A percentile compares a stretch with the other conserved stretches of the same genome.
These are phyloP conservation scores for Rhizopogon roseolus DNA, from an alignment of 768 basidiomycete species.

Conservation along the genomic window DNA sequence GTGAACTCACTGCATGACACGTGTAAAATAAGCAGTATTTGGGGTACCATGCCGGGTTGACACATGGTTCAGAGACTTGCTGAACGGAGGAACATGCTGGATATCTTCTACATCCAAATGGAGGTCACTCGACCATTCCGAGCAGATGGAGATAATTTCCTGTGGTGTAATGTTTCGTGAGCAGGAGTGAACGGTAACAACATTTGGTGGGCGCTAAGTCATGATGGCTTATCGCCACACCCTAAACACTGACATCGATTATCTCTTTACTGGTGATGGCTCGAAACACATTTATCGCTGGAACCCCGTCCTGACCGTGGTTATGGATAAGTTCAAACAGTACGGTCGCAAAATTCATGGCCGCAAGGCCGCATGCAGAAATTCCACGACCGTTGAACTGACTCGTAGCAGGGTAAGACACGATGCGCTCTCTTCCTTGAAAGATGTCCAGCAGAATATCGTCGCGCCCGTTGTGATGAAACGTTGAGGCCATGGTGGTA, in stretches of 20 bases:
- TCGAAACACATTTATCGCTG: neutral
- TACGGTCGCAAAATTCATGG: conserved; percentile 57
- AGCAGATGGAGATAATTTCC: conserved; percentile 56
- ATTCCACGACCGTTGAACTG: conserved; percentile 44
- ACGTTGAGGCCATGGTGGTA: conserved; percentile 37
- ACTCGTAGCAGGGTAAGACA: conserved; percentile 47
- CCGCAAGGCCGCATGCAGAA: conserved; percentile 66
- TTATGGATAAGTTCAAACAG: neutral
- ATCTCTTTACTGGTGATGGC: conserved; percentile 8
- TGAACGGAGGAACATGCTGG: conserved; percentile 42
- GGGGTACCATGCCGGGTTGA: conserved; percentile 34
- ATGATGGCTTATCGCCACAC: too few species aligned
- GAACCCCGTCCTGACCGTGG: neutral
- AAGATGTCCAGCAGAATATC: conserved; percentile 18
- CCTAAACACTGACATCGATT: conserved; percentile 18
- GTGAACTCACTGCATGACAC: conserved; percentile 19
- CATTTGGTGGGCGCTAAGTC: neutral
- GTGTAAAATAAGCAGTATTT: conserved; percentile 30
- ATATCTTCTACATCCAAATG: conserved; percentile 58
- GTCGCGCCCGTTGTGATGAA: conserved; percentile 48
- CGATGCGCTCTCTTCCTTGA: conserved; percentile 30
- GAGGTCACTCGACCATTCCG: conserved; percentile 44
- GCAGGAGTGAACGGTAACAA: neutral
- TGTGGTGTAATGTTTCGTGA: conserved; percentile 16
- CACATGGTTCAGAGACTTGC: conserved; percentile 29